Percentiles rank a stretch among this genome's conserved stretches.
Conservation (phyloP, 1,284 basidiomycete species). For the Tylopilus sp. region DNA sequence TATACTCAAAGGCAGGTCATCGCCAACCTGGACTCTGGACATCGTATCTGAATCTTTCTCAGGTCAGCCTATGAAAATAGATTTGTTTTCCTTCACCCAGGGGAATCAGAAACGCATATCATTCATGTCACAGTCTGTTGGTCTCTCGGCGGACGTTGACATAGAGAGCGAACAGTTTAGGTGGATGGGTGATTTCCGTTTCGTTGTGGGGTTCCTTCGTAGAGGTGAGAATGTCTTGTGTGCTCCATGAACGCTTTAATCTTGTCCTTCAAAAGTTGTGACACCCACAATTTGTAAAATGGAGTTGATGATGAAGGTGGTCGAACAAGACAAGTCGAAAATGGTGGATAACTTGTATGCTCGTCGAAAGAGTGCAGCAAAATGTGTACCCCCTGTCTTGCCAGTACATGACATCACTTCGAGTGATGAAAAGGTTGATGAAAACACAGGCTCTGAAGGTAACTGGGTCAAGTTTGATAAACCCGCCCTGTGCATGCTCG, state of each 20-base stretch:
- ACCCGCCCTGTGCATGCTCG: constrained; percentile 78
- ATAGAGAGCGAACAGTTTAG: constrained; percentile 89
- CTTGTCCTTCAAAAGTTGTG: constrained; percentile 59
- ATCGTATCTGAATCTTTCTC: constrained; percentile 15
- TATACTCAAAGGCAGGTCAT: constrained; percentile 82
- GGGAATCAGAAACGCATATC: constrained; percentile 77
- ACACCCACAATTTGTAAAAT: constrained; percentile 75
- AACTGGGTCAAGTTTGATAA: constrained; percentile 78
- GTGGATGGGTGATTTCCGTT: constrained; percentile 94
- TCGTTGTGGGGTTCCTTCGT: constrained; percentile 85
- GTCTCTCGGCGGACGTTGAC: constrained; percentile 94
- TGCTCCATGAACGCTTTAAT: constrained; percentile 2
- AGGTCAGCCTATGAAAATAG: constrained; percentile 81
- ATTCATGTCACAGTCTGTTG: constrained; percentile 90
- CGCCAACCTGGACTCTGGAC: background rate
- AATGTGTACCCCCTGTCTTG: constrained; percentile 35
- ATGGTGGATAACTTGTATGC: constrained; percentile 67
- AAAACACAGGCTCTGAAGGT: constrained; percentile 51
- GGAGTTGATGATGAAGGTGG: constrained; percentile 78
- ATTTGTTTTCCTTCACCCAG: constrained; percentile 87
- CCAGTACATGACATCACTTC: constrained; percentile 24
- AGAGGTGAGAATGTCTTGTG: constrained; percentile 60
- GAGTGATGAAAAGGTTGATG: constrained; percentile 32
- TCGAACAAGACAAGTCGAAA: constrained; percentile 76
- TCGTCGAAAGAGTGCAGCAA: constrained; percentile 42